Evolutionary conservation across 1,284 basidiomycete genomes (phyloP), one percentile per base, ranked within the genome.

Genomic region (Tremellales sp.): DNA sequence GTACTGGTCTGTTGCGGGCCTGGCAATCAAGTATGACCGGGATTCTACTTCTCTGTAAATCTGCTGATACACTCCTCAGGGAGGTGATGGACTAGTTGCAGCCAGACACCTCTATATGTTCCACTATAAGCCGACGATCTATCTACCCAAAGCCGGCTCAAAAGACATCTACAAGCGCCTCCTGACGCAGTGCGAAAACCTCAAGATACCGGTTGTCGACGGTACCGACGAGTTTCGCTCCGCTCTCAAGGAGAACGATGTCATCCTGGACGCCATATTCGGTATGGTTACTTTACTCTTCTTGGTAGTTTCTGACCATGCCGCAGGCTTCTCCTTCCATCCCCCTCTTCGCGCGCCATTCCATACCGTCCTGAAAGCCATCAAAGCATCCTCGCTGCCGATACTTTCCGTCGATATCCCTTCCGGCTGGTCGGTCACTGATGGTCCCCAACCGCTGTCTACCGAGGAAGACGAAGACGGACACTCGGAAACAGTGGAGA

Each of bases 81-180:
- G 95, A 10, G 95, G 94, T 4, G 95, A 99, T 71, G 95, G 95
- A 2, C 77, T 99, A 0, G 94, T 97, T 3, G 95, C 95, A 13
- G 94, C 95, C 27, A 78, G 94, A 24, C 95, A 99, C 72, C 79
- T 98, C 4, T 81, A 84, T 19, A 85, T 91, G 79, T 94, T 95
- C 68, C 86, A 86, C 4, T 95, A 93, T 69, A 75, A 79, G 45
- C 86, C 89, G 0, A 86, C 81, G 0, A 78, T 97, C 18, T 94
- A 88, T 74, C 85, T 93, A 77, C 92, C 93, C 12, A 95, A 95
- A 79, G 88, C 88, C 55, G 54, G 71, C 35, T 27, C 33, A 1
- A 95, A 94, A 68, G 88, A 93, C 16, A 86, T 92, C 50, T 94
- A 94, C 70, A 58, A 86, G 80, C 82, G 88, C 6, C 80, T 98